Evolutionary conservation across 139 green algal genomes (phyloP).

Genomic region (Gonium pectorale): DNA sequence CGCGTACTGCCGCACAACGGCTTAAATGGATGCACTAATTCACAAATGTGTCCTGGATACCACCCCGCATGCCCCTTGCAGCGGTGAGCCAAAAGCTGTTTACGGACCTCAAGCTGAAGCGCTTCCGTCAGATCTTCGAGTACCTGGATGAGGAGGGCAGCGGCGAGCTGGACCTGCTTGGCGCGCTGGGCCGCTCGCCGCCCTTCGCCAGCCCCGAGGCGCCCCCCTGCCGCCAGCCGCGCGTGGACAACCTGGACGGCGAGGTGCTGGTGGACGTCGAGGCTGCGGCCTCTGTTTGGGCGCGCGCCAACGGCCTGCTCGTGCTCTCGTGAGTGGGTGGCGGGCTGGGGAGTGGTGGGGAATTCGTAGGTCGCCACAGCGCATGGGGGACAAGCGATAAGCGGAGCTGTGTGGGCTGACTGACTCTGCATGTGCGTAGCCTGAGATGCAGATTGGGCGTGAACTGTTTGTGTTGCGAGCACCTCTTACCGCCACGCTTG

Average conservation of each 20-base stretch:
- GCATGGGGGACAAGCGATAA: no score
- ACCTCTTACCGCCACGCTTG: no score
- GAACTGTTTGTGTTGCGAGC: no score
- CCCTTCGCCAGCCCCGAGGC: neutral
- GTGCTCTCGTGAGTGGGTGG: conserved; percentile 11
- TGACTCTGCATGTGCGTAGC: no score
- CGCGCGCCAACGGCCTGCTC: conserved; percentile 18
- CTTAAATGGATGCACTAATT: no score
- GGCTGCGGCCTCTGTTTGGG: conserved; percentile 33
- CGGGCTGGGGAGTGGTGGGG: neutral
- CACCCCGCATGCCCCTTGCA: neutral
- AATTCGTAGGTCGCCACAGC: neutral
- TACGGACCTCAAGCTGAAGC: conserved; percentile 73
- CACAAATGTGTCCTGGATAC: no score
- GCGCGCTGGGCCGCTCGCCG: conserved; percentile 46
- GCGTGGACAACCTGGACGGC: conserved; percentile 68
- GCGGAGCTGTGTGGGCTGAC: no score
- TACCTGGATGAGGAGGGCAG: conserved; percentile 70
- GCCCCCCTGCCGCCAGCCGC: conserved; percentile 16
- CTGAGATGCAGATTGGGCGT: no score
- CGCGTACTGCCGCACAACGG: no score
- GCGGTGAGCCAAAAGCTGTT: conserved; percentile 67
- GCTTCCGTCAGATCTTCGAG: conserved; percentile 84
- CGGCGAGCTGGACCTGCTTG: conserved; percentile 62
- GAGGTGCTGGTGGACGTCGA: conserved; percentile 59